Evolutionary conservation across 163 green algal genomes (phyloP).

Genomic region (Chlamydomonas reinhardtii): DNA sequence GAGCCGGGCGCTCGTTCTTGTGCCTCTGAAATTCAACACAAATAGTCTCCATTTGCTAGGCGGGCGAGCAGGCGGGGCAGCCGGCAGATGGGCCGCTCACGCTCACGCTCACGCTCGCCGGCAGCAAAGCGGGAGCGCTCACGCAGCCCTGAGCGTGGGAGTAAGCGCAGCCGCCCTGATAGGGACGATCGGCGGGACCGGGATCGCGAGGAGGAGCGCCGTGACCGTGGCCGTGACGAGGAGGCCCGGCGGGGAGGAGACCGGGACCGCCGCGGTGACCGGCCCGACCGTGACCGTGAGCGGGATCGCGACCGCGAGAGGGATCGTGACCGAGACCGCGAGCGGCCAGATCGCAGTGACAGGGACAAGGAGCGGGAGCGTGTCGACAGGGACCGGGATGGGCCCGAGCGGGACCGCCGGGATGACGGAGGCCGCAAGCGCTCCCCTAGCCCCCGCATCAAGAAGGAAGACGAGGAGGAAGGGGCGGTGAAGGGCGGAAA

Average conservation of each 20-base stretch:
- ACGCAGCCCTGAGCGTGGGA: conserved; percentile 2
- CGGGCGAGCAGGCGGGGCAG: neutral
- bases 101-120: neutral
- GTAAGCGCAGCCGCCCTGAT: conserved; percentile 24
- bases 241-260: conserved; percentile 31
- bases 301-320: conserved; percentile 38
- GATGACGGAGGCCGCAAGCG: conserved; percentile 7
- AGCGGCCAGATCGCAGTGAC: neutral
- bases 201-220: conserved; percentile 39
- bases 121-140: conserved; percentile 29
- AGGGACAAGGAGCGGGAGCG: conserved; percentile 38
- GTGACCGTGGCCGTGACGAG: conserved; percentile 45
- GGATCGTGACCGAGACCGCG: conserved; percentile 14
- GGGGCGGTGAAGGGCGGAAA: neutral
- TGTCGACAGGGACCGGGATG: conserved; percentile 14
- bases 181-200: conserved; percentile 50
- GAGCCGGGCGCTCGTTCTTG: no score
- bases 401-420: neutral
- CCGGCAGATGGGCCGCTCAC: conserved; percentile 25
- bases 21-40: no score
- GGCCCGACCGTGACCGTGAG: conserved; percentile 19
- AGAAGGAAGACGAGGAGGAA: conserved; percentile 32
- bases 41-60: no score
- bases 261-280: conserved; percentile 32
- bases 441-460: conserved; percentile 26